Evolutionary conservation across 2,329 filamentous ascomycete species (phyloP), one percentile per base, ranked within the genome.

Genomic region (Penicillium palitans): DNA sequence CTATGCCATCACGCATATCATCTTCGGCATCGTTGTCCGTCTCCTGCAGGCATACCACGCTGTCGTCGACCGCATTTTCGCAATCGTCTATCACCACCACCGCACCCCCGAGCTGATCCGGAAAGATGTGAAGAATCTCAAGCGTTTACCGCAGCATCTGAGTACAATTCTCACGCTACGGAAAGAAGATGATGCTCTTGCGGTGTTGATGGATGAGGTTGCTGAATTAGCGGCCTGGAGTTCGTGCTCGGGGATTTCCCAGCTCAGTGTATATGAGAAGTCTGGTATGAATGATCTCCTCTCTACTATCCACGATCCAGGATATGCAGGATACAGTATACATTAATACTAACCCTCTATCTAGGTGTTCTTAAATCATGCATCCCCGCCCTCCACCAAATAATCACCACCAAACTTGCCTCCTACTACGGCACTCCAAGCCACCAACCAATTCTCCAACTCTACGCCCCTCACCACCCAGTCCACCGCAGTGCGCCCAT

Each of bases 221-320:
- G 90, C 93, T 41, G 95, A 99, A 74, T 84, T 99, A 61, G 87
- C 90, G 21, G 93, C 93, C 3, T 99, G 95, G 95, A 95, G 90
- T 72, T 88, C 91, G 29, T 91, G 91, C 70, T 90, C 91, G 25
- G 92, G 92, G 8, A 96, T 99, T 61, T 88, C 90, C 13, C 85
- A 88, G 74, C 79, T 99, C 65, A 96, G 92, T 49, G 82, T 99
- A 29, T 99, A 99, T 72, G 95, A 99, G 76, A 89, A 87, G 75
- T 95, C 88, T 61, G 93, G 93, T 96, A 81, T 47, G 55, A n/a
- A 25, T 33, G 7, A 13, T 21, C 2, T 37, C 9, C 10, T 46
- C 13, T 27, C 17, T 12, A 12, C 5, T 17, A 13, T 52, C 3
- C 7, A 40, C 9, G 3, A 21, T 10, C 24, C 13, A 17, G 13